Evolutionary conservation across 148 eudicot species (phyloP).

Genomic region (Mesembryanthemum crystallinum): DNA sequence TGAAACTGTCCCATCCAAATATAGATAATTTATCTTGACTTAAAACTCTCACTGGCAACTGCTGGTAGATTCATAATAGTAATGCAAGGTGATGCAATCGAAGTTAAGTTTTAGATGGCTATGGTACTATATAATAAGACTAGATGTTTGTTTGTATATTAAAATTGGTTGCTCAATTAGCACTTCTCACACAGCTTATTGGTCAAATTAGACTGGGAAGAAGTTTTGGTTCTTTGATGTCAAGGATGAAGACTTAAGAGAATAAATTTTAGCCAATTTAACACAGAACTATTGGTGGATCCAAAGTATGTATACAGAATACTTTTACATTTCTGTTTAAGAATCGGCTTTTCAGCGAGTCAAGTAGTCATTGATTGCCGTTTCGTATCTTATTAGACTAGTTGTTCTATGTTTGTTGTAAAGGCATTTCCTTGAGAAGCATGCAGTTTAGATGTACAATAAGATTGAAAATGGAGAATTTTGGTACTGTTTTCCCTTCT

Average conservation of each 20-base stretch:
- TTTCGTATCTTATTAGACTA: too few species aligned
- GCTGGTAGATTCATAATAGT: background rate
- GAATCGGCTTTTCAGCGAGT: too few species aligned
- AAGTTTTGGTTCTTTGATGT: slow-evolving; percentile 7
- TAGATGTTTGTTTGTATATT: slow-evolving; percentile 3
- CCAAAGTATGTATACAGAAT: background rate
- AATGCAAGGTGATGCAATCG: background rate
- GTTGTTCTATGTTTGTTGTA: too few species aligned
- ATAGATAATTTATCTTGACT: background rate
- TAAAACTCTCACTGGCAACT: background rate
- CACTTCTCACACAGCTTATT: background rate
- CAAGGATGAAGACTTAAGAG: slow-evolving; percentile 11
- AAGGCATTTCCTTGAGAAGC: too few species aligned
- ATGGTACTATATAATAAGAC: background rate
- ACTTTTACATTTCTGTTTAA: background rate
- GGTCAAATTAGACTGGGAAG: slow-evolving; percentile 2
- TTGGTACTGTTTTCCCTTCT: too few species aligned
- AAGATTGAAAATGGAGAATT: too few species aligned
- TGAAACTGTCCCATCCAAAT: background rate
- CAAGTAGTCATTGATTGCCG: too few species aligned
- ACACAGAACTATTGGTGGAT: background rate
- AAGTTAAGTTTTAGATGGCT: background rate
- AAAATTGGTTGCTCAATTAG: background rate
- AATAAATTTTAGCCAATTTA: background rate
- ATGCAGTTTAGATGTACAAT: too few species aligned